Conservation (phyloP, 2,329 filamentous ascomycete species). For the Xylariaceae sp. region DNA sequence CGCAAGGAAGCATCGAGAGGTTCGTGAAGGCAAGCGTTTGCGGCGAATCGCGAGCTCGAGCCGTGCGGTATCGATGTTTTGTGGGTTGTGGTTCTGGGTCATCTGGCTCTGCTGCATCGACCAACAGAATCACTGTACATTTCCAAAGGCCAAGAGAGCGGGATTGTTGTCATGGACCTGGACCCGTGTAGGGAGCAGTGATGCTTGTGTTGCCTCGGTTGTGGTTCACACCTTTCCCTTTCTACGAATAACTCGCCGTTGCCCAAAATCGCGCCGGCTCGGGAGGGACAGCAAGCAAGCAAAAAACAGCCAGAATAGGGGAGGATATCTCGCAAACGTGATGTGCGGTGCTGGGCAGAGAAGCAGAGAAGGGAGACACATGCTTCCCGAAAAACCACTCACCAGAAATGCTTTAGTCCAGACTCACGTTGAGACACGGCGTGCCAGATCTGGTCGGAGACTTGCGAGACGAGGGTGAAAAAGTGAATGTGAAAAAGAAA, state of each 20-base stretch:
- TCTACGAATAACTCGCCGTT: background rate
- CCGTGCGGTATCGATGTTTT: constrained; percentile 1
- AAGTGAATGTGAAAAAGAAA: constrained; percentile 26
- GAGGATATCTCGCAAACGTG: background rate
- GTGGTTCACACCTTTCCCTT: background rate
- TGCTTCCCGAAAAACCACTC: constrained; percentile 18
- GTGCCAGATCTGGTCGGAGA: constrained; percentile 22
- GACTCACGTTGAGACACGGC: constrained; percentile 21
- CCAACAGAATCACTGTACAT: background rate
- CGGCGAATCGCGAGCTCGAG: constrained; percentile 10
- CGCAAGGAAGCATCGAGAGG: constrained; percentile 1
- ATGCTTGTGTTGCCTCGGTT: constrained; percentile 10
- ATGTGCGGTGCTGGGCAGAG: background rate
- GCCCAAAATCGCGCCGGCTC: constrained; percentile 8
- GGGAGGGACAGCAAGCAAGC: background rate
- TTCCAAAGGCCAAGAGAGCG: background rate
- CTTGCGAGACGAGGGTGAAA: constrained; percentile 11
- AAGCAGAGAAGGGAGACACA: constrained; percentile 6
- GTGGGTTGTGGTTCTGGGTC: background rate
- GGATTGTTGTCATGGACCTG: constrained; percentile 6
- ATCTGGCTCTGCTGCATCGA: background rate
- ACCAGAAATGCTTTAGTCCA: constrained; percentile 22
- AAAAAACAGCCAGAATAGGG: background rate
- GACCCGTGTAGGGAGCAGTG: background rate
- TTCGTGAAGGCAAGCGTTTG: constrained; percentile 8